Base-by-base conservation (phyloP, 2,329 filamentous ascomycete species). In the Botrytis pseudocinerea region DNA sequence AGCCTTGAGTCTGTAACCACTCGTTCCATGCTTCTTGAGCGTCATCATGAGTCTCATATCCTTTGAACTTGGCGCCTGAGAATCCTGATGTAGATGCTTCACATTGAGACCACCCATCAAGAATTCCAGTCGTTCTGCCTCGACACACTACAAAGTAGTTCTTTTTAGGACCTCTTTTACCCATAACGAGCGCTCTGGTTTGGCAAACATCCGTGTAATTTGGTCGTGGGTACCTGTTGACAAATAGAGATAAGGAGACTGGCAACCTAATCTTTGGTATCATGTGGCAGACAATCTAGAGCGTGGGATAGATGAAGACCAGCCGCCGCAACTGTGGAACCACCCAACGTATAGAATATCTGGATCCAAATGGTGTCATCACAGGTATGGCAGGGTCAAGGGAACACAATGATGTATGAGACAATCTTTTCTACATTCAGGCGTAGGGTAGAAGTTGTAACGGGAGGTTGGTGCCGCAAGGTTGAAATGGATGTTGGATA, bases 91-190 rank as follows among this genome's bases (percentile, higher is more conserved):
- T 74, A 51, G 78, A 77, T 25, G 44, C 20, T 35, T 78, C 28
- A 40, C 76, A 76, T 69, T 76, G 70, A 18, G 61, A 25, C 76
- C 74, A 75, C 5, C 68, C 54, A 10, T 61, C 2, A 32, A 73
- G 76, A 14, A 78, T 62, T 32, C 77, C 77, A 12, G 74, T 70
- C 10, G 46, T 68, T 57, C 74, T 69, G 12, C 75, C 76, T 9
- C 54, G 66, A 32, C 73, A 75, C 40, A 76, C 71, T 60, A 75
- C 70, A 59, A 74, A 75, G 32, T 73, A 71, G n/a, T 38, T 57
- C 64, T 75, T 74, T 32, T 44, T 66, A 1, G 64, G 32, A 2
- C 64, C 65, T 18, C 22, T 74, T 70, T 8, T 60, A 57, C 48
- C 65, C 65, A 68, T 68, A 3, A 14, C 16, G 25, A 28, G 46